Evolutionary conservation across 345 rosid genomes (phyloP).

Genomic region (Cardamine chenopodiifolia): DNA sequence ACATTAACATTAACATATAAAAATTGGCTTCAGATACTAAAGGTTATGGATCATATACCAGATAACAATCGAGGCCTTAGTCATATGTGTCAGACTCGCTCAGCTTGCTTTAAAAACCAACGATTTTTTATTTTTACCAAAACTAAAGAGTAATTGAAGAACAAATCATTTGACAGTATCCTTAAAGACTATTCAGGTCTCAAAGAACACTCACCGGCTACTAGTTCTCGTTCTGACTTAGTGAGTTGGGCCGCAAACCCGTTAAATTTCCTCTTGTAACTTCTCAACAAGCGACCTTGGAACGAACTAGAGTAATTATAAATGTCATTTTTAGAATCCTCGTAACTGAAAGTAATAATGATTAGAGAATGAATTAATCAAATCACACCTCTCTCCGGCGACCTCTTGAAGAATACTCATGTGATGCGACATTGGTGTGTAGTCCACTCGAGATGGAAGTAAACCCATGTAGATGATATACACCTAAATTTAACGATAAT

Average conservation of each 20-base stretch:
- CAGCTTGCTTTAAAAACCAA: too few relatives aligned
- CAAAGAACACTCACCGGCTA: conserved; percentile 47
- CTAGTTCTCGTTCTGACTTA: conserved; percentile 45
- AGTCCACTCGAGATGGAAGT: conserved; percentile 33
- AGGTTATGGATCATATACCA: neutral
- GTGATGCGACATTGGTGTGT: conserved; percentile 42
- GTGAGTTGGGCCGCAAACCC: conserved; percentile 60
- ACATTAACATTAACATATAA: neutral
- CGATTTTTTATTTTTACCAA: neutral
- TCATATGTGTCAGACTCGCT: too few relatives aligned
- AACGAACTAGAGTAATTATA: conserved; percentile 28
- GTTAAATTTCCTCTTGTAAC: conserved; percentile 61
- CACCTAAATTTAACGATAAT: conserved; percentile 6
- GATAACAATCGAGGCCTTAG: neutral
- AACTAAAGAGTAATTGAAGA: neutral
- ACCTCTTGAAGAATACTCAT: conserved; percentile 45
- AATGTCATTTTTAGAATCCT: neutral
- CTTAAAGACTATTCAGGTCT: neutral
- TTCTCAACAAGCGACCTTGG: conserved; percentile 45
- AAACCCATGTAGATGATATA: conserved; percentile 40
- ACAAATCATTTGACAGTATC: neutral
- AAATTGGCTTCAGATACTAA: neutral
- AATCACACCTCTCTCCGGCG: conserved; percentile 31
- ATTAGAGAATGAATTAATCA: neutral
- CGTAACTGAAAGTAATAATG: neutral